Evolutionary conservation across 1,284 basidiomycete genomes (phyloP).

Genomic region (Grifola frondosa): DNA sequence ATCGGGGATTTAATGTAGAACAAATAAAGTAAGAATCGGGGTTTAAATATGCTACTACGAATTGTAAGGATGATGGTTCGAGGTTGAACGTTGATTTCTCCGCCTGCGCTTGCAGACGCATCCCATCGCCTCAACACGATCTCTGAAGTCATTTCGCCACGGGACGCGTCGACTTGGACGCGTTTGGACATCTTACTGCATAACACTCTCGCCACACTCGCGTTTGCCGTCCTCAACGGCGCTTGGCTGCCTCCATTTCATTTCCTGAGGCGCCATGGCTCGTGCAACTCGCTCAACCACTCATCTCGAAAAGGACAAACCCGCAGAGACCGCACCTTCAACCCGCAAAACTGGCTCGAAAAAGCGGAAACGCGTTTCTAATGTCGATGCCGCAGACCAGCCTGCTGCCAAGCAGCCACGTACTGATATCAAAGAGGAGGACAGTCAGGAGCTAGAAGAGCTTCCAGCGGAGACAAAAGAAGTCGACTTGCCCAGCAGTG

Average conservation of each 20-base stretch:
- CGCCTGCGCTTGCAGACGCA: slow-evolving; percentile 13
- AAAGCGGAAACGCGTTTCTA: slow-evolving; percentile 65
- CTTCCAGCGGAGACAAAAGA: slow-evolving; percentile 30
- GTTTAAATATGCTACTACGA: slow-evolving; percentile 3
- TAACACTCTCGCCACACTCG: slow-evolving; percentile 32
- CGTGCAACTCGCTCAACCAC: slow-evolving; percentile 67
- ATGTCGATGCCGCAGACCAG: slow-evolving; percentile 42
- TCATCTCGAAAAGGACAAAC: slow-evolving; percentile 40
- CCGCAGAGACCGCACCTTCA: slow-evolving; percentile 19
- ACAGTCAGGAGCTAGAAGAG: slow-evolving; percentile 29
- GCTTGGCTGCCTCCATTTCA: slow-evolving; percentile 17
- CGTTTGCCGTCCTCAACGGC: slow-evolving; percentile 26
- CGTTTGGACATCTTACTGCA: slow-evolving; percentile 21
- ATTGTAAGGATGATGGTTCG: too few species aligned
- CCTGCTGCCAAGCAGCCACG: slow-evolving; percentile 48
- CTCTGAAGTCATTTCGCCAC: slow-evolving; percentile 25
- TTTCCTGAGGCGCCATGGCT: slow-evolving; percentile 47
- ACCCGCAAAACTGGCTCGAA: slow-evolving; percentile 40
- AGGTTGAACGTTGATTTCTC: background rate
- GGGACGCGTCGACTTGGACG: slow-evolving; percentile 30
- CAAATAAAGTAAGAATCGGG: background rate
- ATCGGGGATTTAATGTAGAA: too few species aligned
- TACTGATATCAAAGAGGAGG: slow-evolving; percentile 38
- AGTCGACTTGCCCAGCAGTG: slow-evolving; percentile 33
- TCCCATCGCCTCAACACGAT: slow-evolving; percentile 21